Conservation (phyloP, 1,139 yeast genomes). For the Meyerozyma athensensis region DNA sequence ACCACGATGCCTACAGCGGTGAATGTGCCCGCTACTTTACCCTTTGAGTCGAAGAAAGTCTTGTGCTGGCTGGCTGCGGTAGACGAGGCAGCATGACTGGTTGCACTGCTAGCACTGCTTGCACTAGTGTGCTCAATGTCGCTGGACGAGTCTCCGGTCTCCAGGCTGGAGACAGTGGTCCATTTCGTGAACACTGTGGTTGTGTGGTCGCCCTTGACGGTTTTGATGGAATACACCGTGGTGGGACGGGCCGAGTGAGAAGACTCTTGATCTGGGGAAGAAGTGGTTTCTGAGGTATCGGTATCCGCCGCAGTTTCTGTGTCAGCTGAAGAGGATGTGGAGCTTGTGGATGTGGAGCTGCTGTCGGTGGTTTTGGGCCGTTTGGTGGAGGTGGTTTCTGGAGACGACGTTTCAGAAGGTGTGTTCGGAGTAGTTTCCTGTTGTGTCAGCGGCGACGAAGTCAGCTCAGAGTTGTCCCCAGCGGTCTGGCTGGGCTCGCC, state of each 20-base stretch:
- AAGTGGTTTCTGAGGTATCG: too few relatives aligned
- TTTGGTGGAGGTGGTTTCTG: slow-evolving; percentile 4
- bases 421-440: not conserved
- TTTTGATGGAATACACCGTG: slow-evolving; percentile 21
- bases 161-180: slow-evolving; percentile 16
- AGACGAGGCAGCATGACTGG: too few relatives aligned
- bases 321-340: slow-evolving; percentile 3
- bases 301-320: too few relatives aligned
- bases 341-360: slow-evolving; percentile 5
- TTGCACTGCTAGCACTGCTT: too few relatives aligned
- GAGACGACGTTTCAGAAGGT: slow-evolving; percentile 4
- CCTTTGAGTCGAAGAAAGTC: slow-evolving; percentile 48
- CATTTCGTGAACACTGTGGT: slow-evolving; percentile 19
- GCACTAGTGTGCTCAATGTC: too few relatives aligned
- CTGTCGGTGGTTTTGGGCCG: slow-evolving; percentile 1
- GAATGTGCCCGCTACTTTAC: slow-evolving; percentile 72
- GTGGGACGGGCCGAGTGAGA: slow-evolving; percentile 12
- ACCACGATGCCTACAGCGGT: slow-evolving; percentile 61
- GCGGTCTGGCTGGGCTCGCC: not conserved
- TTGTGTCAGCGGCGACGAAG: not conserved
- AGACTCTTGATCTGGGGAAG: not conserved
- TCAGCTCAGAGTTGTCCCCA: not conserved
- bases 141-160: slow-evolving; percentile 5
- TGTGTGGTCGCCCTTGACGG: slow-evolving; percentile 22
- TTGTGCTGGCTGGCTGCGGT: not conserved